phyloP scores from a whole-genome alignment of 345 rosid genomes.

The Populus tremula region DNA sequence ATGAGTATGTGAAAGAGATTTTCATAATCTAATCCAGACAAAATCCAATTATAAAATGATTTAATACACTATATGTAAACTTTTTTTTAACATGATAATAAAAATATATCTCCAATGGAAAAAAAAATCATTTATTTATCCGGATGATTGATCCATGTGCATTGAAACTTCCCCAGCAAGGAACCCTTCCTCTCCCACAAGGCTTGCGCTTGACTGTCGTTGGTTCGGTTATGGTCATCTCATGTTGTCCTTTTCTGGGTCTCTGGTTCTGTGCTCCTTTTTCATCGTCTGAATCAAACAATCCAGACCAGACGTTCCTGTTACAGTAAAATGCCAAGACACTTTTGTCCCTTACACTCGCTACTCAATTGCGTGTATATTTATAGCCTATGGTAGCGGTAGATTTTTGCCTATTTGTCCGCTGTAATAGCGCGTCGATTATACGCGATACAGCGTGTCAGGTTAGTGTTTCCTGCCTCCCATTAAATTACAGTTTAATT shows the following conservation, averaged over 20 bases:
- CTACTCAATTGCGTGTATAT: neutral
- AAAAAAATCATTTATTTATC: too few species aligned
- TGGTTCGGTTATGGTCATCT: neutral
- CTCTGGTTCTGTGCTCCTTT: neutral
- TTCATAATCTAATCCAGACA: too few species aligned
- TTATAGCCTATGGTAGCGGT: conserved; percentile 11
- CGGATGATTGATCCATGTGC: too few species aligned
- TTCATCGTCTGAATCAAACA: conserved; percentile 18
- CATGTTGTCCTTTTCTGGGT: neutral
- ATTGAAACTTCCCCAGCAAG: neutral
- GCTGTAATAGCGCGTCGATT: neutral
- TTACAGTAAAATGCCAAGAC: neutral
- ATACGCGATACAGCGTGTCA: neutral
- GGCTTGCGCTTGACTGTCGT: neutral
- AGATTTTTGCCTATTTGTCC: conserved; percentile 1
- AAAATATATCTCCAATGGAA: too few species aligned
- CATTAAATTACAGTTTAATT: too few species aligned
- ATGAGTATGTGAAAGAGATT: too few species aligned
- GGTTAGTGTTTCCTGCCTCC: neutral
- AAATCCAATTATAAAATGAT: too few species aligned
- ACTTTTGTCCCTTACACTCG: neutral
- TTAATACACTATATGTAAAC: too few species aligned
- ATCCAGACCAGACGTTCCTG: conserved; percentile 19
- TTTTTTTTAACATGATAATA: too few species aligned
- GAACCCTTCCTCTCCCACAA: neutral